Percentiles rank a stretch among this genome's conserved stretches.
Conservation (phyloP, 1,284 basidiomycete genomes). For the Tilletia walkeri region DNA sequence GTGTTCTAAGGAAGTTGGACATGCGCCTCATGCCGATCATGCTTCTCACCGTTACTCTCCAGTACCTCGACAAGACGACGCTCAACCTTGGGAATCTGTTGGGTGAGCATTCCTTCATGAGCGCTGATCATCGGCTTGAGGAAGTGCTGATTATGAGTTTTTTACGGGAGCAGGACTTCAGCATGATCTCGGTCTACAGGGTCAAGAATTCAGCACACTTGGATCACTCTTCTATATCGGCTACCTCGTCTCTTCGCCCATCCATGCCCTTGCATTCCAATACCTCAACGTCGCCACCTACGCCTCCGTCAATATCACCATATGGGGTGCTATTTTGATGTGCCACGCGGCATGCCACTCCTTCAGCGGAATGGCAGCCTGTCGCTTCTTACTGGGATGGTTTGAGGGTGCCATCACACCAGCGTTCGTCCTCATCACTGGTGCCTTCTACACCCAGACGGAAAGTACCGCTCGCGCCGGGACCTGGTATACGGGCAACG, state of each 20-base stretch:
- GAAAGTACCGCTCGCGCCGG: constrained; percentile 39
- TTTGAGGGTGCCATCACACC: constrained; percentile 47
- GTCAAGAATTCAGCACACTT: constrained; percentile 48
- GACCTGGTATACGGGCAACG: constrained; percentile 47
- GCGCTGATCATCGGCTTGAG: constrained; percentile 10
- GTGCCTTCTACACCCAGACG: constrained; percentile 39
- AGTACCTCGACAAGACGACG: constrained; percentile 49
- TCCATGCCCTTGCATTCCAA: constrained; percentile 41
- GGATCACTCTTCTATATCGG: constrained; percentile 48
- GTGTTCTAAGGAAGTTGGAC: constrained; percentile 50
- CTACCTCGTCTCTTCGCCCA: constrained; percentile 36
- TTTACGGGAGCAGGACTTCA: constrained; percentile 28
- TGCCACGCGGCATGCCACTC: constrained; percentile 43
- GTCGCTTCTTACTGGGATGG: constrained; percentile 50
- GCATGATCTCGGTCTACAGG: constrained; percentile 39
- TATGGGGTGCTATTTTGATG: constrained; percentile 37
- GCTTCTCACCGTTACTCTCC: constrained; percentile 37
- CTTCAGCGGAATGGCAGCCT: constrained; percentile 40
- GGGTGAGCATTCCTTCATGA: constrained; percentile 22
- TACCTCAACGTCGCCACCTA: constrained; percentile 40
- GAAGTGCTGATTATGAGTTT: not conserved
- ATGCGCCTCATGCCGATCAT: constrained; percentile 46
- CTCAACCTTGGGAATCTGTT: too few relatives aligned
- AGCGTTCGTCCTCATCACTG: constrained; percentile 41
- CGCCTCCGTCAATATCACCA: constrained; percentile 33